Evolutionary conservation across 2,329 filamentous ascomycete genomes (phyloP).

Genomic region (Aspergillus phoenicis): DNA sequence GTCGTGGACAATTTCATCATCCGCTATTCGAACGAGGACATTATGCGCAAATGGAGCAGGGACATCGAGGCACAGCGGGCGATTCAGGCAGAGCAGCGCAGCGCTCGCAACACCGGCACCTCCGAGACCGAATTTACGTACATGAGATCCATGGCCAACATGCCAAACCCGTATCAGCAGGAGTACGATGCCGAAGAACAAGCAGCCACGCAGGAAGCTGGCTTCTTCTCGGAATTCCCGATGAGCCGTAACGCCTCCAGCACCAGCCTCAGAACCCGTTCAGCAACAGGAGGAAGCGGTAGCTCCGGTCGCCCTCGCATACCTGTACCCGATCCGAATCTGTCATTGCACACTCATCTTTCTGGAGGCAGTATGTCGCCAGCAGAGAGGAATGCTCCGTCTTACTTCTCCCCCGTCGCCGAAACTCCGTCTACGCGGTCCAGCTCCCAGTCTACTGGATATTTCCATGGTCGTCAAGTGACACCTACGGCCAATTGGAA

Average conservation of each 20-base stretch:
- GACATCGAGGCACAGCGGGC: conserved; percentile 75
- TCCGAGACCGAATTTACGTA: conserved; percentile 77
- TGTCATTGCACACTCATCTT: conserved; percentile 70
- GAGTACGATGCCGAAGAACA: conserved; percentile 60
- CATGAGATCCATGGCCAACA: conserved; percentile 66
- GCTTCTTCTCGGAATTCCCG: conserved; percentile 52
- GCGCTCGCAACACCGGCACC: conserved; percentile 56
- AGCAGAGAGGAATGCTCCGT: conserved; percentile 66
- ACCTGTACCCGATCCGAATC: conserved; percentile 62
- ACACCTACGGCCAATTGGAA: conserved; percentile 69
- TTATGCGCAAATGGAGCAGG: conserved; percentile 87
- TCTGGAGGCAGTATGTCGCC: conserved; percentile 60
- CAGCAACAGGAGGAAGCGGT: conserved; percentile 66
- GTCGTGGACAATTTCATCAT: conserved; percentile 97
- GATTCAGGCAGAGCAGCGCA: conserved; percentile 56
- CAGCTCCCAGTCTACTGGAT: conserved; percentile 64
- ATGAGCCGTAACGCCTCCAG: conserved; percentile 71
- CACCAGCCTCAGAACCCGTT: conserved; percentile 73
- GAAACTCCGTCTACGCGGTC: conserved; percentile 65
- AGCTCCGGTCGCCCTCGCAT: conserved; percentile 64
- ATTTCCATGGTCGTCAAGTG: conserved; percentile 75
- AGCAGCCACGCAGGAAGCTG: conserved; percentile 35
- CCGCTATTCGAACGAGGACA: conserved; percentile 86
- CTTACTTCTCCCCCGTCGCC: conserved; percentile 87
- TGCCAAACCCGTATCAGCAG: conserved; percentile 81